Evolutionary conservation across 176 grass and related monocot genomes (phyloP).

Genomic region (Chloris gayana): DNA sequence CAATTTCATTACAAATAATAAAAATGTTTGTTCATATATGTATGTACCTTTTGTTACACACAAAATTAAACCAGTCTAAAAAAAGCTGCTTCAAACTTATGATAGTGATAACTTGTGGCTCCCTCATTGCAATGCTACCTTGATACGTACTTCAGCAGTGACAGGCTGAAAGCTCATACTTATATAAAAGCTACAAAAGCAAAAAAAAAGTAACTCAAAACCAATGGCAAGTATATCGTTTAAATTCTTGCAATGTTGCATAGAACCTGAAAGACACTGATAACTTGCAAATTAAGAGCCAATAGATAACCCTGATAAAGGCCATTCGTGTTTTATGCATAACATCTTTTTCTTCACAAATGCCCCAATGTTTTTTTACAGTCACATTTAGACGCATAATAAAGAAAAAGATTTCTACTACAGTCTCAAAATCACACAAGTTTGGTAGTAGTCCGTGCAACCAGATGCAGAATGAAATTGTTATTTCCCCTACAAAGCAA

Average conservation of each 20-base stretch:
- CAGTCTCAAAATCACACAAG: conserved; percentile 8
- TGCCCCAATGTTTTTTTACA: not conserved
- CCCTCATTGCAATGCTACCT: not conserved
- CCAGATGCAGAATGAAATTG: not conserved
- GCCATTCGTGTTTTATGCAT: not conserved
- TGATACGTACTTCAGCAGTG: not conserved
- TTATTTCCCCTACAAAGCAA: conserved; percentile 47
- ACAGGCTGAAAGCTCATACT: not conserved
- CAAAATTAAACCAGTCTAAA: not conserved
- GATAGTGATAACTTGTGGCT: too few species aligned
- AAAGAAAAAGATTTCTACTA: not conserved
- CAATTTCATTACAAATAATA: not conserved
- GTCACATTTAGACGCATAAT: not conserved
- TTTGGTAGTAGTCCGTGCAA: not conserved
- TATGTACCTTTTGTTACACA: not conserved
- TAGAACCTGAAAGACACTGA: not conserved
- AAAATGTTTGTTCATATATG: not conserved
- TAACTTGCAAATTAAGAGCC: conserved; percentile 17
- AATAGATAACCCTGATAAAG: not conserved
- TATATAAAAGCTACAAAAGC: not conserved
- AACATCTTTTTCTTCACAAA: not conserved
- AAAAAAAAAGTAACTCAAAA: not conserved
- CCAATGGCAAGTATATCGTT: not conserved
- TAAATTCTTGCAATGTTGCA: not conserved
- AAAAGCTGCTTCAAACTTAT: too few species aligned